Evolutionary conservation across 805 yeast genomes (phyloP).

Genomic region (Candida parachauliodes): DNA sequence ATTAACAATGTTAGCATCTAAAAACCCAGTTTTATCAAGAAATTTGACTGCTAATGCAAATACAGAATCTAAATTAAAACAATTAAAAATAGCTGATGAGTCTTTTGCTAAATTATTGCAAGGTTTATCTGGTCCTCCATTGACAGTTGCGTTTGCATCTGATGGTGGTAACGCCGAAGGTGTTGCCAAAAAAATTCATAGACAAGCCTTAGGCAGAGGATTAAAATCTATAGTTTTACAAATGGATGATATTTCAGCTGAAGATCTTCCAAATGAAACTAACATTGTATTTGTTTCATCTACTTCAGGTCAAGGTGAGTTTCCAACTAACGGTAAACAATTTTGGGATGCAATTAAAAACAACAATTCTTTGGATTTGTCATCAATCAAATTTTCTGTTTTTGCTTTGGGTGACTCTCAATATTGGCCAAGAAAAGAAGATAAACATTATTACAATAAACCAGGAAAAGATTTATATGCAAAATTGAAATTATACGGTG

Average conservation of each 20-base stretch:
- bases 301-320: slow-evolving; percentile 85
- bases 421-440: slow-evolving; percentile 98
- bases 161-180: slow-evolving; percentile 88
- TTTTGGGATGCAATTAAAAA: slow-evolving; percentile 71
- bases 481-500: slow-evolving; percentile 68
- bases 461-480: slow-evolving; percentile 74
- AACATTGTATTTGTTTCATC: slow-evolving; percentile 68
- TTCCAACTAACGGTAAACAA: slow-evolving; percentile 76
- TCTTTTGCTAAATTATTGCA: slow-evolving; percentile 77
- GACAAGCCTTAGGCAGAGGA: slow-evolving; percentile 79
- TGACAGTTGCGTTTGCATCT: slow-evolving; percentile 81
- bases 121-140: slow-evolving; percentile 89
- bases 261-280: slow-evolving; percentile 68
- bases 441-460: slow-evolving; percentile 88
- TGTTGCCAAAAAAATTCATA: slow-evolving; percentile 72
- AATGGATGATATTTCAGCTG: slow-evolving; percentile 70
- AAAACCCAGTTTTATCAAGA: slow-evolving; percentile 73
- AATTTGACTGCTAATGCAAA: slow-evolving; percentile 63
- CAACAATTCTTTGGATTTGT: slow-evolving; percentile 61
- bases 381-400: slow-evolving; percentile 53
- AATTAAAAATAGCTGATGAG: slow-evolving; percentile 64
- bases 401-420: slow-evolving; percentile 80
- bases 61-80: slow-evolving; percentile 53
- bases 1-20: slow-evolving; percentile 68
- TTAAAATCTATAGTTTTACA: slow-evolving; percentile 61